These are phyloP conservation scores for Xylariaceae sp. DNA, from an alignment of 2,329 filamentous ascomycete genomes.

Conservation along the genomic window DNA sequence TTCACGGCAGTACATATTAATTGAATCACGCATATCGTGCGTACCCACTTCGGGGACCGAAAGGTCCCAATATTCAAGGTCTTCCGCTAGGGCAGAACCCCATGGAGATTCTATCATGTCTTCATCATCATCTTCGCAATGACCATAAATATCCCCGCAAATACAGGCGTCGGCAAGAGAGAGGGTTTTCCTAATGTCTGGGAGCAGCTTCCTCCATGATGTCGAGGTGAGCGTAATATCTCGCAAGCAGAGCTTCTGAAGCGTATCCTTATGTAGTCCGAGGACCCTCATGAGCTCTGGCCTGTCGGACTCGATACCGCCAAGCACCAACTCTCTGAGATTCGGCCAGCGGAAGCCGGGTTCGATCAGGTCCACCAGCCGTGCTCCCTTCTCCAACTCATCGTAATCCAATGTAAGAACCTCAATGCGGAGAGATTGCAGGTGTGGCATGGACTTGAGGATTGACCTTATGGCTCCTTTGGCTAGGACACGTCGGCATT, in stretches of 20 bases:
- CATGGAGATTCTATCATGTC: not conserved
- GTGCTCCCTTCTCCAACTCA: conserved; percentile 18
- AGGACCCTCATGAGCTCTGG: conserved; percentile 34
- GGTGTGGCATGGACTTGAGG: conserved; percentile 32
- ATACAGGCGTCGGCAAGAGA: conserved; percentile 33
- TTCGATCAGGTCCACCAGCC: conserved; percentile 32
- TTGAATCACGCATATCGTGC: conserved; percentile 21
- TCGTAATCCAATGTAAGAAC: conserved; percentile 22
- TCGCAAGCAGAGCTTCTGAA: conserved; percentile 34
- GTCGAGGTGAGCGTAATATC: conserved; percentile 32
- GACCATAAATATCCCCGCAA: conserved; percentile 33
- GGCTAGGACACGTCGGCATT: conserved; percentile 28
- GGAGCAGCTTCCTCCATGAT: conserved; percentile 36
- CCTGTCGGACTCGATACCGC: conserved; percentile 32
- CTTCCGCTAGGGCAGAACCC: not conserved
- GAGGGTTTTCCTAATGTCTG: conserved; percentile 34
- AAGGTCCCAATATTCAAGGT: conserved; percentile 32
- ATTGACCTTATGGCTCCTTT: conserved; percentile 33
- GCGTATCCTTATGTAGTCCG: conserved; percentile 34
- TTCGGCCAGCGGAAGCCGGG: conserved; percentile 34
- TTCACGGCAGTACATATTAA: conserved; percentile 30
- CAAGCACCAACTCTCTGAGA: conserved; percentile 32
- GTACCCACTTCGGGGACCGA: conserved; percentile 20
- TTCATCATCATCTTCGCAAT: conserved; percentile 24
- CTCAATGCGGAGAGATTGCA: conserved; percentile 33